phyloP scores from a whole-genome alignment of 768 basidiomycete species.

The Pleurotus tuber-regium region DNA sequence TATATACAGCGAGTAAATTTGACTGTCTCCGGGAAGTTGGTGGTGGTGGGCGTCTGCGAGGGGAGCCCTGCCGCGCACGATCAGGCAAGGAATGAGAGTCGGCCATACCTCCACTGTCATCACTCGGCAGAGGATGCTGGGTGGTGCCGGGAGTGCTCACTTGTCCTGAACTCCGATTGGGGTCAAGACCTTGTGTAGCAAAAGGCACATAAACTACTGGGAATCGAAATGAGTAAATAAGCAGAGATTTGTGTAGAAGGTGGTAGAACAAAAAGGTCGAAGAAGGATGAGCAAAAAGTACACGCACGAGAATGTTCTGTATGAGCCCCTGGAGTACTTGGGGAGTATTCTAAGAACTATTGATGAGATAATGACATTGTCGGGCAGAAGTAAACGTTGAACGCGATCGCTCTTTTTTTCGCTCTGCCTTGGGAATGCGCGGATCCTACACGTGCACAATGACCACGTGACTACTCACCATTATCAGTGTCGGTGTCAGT shows the following conservation, averaged over 20 bases:
- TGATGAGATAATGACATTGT: not conserved
- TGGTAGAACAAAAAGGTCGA: too few relatives aligned
- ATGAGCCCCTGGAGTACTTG: not conserved
- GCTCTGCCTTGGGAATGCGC: not conserved
- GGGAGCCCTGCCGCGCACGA: slow-evolving; percentile 19
- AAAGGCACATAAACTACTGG: not conserved
- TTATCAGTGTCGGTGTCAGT: not conserved
- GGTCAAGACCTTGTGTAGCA: not conserved
- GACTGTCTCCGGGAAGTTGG: slow-evolving; percentile 14
- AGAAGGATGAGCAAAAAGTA: not conserved
- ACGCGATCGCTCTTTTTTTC: slow-evolving; percentile 4
- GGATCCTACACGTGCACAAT: not conserved
- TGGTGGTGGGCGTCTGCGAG: slow-evolving; percentile 24
- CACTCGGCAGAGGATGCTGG: slow-evolving; percentile 20
- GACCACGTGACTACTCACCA: slow-evolving; percentile 3
- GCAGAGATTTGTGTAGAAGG: too few relatives aligned
- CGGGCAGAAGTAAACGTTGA: not conserved
- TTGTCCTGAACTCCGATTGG: not conserved
- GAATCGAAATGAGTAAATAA: too few relatives aligned
- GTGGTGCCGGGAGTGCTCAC: slow-evolving; percentile 6
- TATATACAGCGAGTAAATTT: slow-evolving; percentile 16
- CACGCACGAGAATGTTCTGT: not conserved
- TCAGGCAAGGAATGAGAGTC: slow-evolving; percentile 23
- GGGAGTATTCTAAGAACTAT: too few relatives aligned
- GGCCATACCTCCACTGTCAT: slow-evolving; percentile 25